Evolutionary conservation across 2,329 filamentous ascomycete species (phyloP).

Genomic region (Pseudogymnoascus sp.): DNA sequence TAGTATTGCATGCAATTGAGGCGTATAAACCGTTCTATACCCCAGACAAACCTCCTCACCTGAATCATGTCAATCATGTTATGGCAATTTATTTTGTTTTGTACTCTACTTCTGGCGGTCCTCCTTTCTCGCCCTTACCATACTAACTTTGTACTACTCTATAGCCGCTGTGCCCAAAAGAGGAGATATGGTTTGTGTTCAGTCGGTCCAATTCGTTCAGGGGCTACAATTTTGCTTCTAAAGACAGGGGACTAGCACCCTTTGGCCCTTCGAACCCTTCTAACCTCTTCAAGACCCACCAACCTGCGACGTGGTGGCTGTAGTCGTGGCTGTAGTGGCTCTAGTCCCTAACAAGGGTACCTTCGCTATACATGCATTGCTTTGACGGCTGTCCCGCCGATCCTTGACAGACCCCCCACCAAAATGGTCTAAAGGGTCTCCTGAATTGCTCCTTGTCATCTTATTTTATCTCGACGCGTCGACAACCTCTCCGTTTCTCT

Average conservation of each 20-base stretch:
- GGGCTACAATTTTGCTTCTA: not conserved
- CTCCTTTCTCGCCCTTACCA: not conserved
- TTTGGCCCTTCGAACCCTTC: not conserved
- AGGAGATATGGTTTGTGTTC: not conserved
- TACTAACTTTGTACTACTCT: not conserved
- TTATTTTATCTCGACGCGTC: not conserved
- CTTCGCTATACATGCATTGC: not conserved
- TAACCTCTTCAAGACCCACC: not conserved
- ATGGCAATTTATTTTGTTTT: not conserved
- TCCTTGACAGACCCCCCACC: slow-evolving; percentile 2
- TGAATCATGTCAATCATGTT: not conserved
- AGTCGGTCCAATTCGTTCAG: not conserved
- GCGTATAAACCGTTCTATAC: not conserved
- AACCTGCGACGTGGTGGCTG: slow-evolving; percentile 3
- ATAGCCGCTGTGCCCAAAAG: not conserved
- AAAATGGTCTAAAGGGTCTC: slow-evolving; percentile 8
- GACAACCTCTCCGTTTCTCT: not conserved
- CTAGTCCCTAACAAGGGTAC: not conserved
- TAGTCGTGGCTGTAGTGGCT: not conserved
- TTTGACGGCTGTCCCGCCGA: slow-evolving; percentile 1
- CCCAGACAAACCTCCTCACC: not conserved
- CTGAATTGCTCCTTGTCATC: slow-evolving; percentile 8
- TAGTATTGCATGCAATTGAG: not conserved
- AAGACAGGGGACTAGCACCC: not conserved
- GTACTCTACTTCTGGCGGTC: not conserved